Evolutionary conservation across 345 rosid genomes (phyloP), one percentile per base, ranked within the genome.

Genomic region (Bruguiera gymnorhiza): DNA sequence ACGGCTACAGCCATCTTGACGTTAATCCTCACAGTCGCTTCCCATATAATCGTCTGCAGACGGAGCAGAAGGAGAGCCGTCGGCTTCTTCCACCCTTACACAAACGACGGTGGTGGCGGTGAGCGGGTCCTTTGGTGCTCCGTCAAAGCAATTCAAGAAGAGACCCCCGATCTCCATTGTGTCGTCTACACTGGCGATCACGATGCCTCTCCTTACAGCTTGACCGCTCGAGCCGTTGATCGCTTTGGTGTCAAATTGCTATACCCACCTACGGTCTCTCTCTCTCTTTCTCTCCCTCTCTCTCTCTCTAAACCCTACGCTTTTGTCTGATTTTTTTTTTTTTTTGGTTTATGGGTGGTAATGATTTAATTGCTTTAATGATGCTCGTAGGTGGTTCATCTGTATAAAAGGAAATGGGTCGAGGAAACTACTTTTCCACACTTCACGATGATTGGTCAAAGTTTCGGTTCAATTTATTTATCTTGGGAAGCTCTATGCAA

Each of bases 91-190:
- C 98, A 94, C 61, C 98, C 97, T 1, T 89, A 82, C 86, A 89
- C 97, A 26, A 89, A 94, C 81, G 98, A 92, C 75, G 98, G 97
- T 20, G 98, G 98, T 34, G 97, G 98, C 63, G 96, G 98, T 10
- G 98, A 94, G 80, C 79, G 98, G 72, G 98, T 92, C 37, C 88
- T 94, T 46, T 94, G 98, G 98, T 94, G 96, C 75, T 89, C 98
- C 21, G 93, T 92, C 60, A 91, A 82, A 85, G 96, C 97, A 19
- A 83, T 94, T 69, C 97, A 94, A 70, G 97, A 94, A 56, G 91
- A 87, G 63, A 67, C 20, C 39, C 87, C 93, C 6, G 83, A 87
- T 78, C 87, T 94, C 31, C 82, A 83, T 65, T 87, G 93, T 66
- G 67, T 85, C 50, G 69, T 94, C 81, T 91, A 82, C 78, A 87